A percentile compares a stretch with the other conserved stretches of the same genome.
These are phyloP conservation scores for Claviceps sp. DNA, from an alignment of 2,329 filamentous ascomycete genomes.

Conservation along the genomic window DNA sequence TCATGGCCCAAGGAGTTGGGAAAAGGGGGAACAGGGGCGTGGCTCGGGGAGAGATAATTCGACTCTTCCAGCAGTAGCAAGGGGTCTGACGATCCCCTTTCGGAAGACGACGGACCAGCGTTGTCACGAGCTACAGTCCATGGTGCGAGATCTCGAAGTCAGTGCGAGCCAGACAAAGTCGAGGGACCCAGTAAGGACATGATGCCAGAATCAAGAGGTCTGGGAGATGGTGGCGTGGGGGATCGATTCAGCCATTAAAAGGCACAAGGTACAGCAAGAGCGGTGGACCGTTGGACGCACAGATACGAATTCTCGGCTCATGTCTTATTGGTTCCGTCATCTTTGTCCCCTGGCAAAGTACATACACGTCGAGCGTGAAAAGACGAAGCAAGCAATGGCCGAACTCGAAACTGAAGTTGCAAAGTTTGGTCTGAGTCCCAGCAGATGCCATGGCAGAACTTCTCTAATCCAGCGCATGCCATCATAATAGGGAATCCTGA, in stretches of 20 bases:
- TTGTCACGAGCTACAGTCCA: background rate
- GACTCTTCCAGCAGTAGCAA: background rate
- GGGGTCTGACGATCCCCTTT: background rate
- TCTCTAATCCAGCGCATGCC: too few species aligned
- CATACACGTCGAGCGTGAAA: too few species aligned
- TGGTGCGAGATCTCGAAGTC: background rate
- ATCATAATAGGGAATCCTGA: too few species aligned
- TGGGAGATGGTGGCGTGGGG: background rate
- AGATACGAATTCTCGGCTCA: background rate
- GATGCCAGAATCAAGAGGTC: background rate
- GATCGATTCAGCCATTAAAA: background rate
- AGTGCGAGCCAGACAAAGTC: background rate
- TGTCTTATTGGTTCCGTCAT: too few species aligned
- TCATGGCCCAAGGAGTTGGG: constrained; percentile 1
- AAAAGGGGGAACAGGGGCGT: background rate
- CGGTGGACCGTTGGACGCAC: background rate
- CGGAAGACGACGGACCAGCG: constrained; percentile 1
- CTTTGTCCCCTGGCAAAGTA: too few species aligned
- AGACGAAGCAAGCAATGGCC: too few species aligned
- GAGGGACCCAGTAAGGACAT: too few species aligned
- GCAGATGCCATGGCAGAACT: too few species aligned
- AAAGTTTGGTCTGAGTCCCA: too few species aligned
- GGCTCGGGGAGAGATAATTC: background rate
- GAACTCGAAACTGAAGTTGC: too few species aligned
- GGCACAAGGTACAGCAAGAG: background rate